Evolutionary conservation across 768 basidiomycete species (phyloP).

Genomic region (Leccinum imitatum): DNA sequence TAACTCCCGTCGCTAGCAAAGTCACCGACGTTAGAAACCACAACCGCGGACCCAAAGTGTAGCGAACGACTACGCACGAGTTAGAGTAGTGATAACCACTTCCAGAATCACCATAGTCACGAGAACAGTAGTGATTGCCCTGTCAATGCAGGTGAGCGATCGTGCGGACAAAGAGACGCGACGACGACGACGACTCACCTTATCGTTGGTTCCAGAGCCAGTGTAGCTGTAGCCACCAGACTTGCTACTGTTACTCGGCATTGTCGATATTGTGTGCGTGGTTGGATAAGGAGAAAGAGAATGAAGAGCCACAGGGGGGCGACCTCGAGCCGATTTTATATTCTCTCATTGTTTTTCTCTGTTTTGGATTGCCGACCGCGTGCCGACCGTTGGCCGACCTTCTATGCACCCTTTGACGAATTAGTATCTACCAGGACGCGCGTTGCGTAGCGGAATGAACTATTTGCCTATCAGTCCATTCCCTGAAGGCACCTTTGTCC

Average conservation of each 20-base stretch:
- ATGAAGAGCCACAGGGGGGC: neutral
- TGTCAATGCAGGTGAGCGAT: conserved; percentile 18
- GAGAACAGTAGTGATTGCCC: conserved; percentile 64
- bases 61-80: conserved; percentile 34
- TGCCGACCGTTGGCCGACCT: neutral
- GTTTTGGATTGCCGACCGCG: conserved; percentile 9
- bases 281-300: neutral
- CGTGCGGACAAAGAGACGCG: neutral
- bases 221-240: conserved; percentile 41
- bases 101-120: conserved; percentile 43
- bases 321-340: conserved; percentile 1
- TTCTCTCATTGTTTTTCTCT: conserved; percentile 13
- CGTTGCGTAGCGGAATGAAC: neutral
- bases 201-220: conserved; percentile 50
- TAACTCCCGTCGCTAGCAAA: conserved; percentile 51
- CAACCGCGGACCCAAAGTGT: neutral
- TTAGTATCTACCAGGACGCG: too few relatives aligned
- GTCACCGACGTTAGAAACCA: neutral
- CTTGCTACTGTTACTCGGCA: conserved; percentile 18
- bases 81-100: conserved; percentile 65
- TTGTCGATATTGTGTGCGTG: neutral
- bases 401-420: too few relatives aligned
- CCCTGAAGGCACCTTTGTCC: neutral
- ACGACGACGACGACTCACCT: conserved; percentile 34
- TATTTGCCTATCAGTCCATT: neutral